A percentile compares a stretch with the other conserved stretches of the same genome.
Evolutionary conservation across 306 rosid species (phyloP).

Genomic region (Pueraria montana): DNA sequence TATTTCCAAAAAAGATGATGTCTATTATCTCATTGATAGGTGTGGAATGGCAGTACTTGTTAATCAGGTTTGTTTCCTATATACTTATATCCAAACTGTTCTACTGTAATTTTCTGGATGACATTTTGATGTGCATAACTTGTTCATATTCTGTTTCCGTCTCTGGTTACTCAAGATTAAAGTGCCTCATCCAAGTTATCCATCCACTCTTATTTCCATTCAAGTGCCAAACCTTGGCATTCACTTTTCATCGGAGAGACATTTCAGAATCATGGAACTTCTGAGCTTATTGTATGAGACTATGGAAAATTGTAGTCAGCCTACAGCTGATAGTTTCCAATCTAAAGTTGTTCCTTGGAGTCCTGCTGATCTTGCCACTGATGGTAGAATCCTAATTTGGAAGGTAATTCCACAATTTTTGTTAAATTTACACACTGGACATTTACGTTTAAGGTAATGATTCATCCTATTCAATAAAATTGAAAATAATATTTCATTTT

Average conservation of each 20-base stretch:
- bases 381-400: slow-evolving; percentile 93
- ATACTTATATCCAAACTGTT: background rate
- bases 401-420: slow-evolving; percentile 60
- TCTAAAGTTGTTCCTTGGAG: slow-evolving; percentile 74
- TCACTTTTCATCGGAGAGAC: slow-evolving; percentile 91
- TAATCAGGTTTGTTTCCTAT: slow-evolving; percentile 72
- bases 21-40: slow-evolving; percentile 85
- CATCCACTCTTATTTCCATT: slow-evolving; percentile 84
- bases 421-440: slow-evolving; percentile 1
- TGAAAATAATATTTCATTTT: slow-evolving; percentile 34
- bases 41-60: slow-evolving; percentile 97
- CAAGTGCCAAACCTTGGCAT: slow-evolving; percentile 96
- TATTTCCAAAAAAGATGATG: slow-evolving; percentile 47
- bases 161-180: slow-evolving; percentile 67
- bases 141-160: slow-evolving; percentile 38
- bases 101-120: slow-evolving; percentile 23
- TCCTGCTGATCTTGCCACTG: slow-evolving; percentile 73
- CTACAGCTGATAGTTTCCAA: slow-evolving; percentile 61
- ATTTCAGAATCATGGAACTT: slow-evolving; percentile 78
- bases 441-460: slow-evolving; percentile 3
- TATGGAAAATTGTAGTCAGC: slow-evolving; percentile 72
- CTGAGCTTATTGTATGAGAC: slow-evolving; percentile 67
- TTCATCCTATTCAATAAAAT: slow-evolving; percentile 21
- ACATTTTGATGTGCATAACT: slow-evolving; percentile 9
- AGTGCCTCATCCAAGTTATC: slow-evolving; percentile 94